Conservation (phyloP, 148 eudicot genomes). For the Persicaria tinctoria region DNA sequence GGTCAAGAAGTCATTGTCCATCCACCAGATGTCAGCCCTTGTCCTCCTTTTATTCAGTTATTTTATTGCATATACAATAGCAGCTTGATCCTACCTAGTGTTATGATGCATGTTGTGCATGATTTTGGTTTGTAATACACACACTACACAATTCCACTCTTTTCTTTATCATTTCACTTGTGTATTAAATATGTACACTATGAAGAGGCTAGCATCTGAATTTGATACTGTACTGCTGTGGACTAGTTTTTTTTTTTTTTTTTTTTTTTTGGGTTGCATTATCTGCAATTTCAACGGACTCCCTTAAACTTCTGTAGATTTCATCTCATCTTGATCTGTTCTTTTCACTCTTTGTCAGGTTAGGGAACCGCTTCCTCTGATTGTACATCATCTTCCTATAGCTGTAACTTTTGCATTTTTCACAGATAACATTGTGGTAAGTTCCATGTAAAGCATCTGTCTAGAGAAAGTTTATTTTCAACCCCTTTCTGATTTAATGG, state of each 20-base stretch:
- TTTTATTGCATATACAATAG: neutral
- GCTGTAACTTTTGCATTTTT: neutral
- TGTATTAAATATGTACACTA: neutral
- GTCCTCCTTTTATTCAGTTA: conserved; percentile 1
- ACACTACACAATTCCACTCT: too few species aligned
- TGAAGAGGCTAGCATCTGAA: neutral
- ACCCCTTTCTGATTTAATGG: neutral
- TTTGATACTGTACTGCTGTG: neutral
- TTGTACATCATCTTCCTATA: neutral
- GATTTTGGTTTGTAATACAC: too few species aligned
- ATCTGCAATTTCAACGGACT: too few species aligned
- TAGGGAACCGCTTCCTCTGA: neutral
- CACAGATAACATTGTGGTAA: neutral
- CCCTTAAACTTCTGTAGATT: too few species aligned
- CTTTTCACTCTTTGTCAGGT: neutral
- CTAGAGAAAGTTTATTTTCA: neutral
- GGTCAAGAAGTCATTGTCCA: conserved; percentile 48
- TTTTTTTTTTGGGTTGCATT: too few species aligned
- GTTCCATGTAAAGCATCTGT: neutral
- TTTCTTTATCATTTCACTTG: neutral
- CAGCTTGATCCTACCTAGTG: neutral
- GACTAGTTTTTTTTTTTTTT: too few species aligned
- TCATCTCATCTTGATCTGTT: neutral
- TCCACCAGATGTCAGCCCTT: neutral
- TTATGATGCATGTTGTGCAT: too few species aligned